Evolutionary conservation across 495 filamentous ascomycete species (phyloP), one percentile per base, ranked within the genome.

Genomic region (Trichoderma erinaceum): DNA sequence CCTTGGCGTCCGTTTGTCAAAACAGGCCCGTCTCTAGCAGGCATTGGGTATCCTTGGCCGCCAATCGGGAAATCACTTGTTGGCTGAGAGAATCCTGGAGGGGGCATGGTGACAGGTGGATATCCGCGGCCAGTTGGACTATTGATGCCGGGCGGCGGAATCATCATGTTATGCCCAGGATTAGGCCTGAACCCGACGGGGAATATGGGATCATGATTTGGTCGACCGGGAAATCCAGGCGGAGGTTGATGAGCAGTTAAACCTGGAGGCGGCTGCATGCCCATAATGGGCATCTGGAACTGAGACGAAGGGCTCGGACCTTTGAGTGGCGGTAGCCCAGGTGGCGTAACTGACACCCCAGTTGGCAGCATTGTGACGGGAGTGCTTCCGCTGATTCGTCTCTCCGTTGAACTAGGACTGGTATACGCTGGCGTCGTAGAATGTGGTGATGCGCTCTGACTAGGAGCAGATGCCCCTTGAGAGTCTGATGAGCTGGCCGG

Each of bases 391-490:
- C 70, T 73, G 41, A 72, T 66, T 75, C 84, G 80, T 69, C 79
- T 76, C 27, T 79, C 79, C 35, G 84, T 80, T 25, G 83, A 79
- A 8, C 85, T 81, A 50, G 85, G 79, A 70, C 85, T 84, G 61
- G 84, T 83, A 70, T 87, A 86, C 32, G 82, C 80, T 23, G 85
- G 81, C 48, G 81, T 82, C 52, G 84, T 75, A 8, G 84, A 83
- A 70, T 82, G 84, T 29, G 90, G 90, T 27, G 90, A 90, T 41
- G 83, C 84, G 52, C 87, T 87, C 66, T 89, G 87, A 74, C 87
- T 89, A 15, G 84, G 77, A 44, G 77, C 82, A 4, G 80, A 80
- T 38, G 73, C 70, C 70, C 81, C 73, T 74, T 83, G 75, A 72
- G 81, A 77, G 78, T 84, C 23, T 80, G 81, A 25, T 4, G 63